Conservation (phyloP, 208 protist genomes). For the Leishmania braziliensis region DNA sequence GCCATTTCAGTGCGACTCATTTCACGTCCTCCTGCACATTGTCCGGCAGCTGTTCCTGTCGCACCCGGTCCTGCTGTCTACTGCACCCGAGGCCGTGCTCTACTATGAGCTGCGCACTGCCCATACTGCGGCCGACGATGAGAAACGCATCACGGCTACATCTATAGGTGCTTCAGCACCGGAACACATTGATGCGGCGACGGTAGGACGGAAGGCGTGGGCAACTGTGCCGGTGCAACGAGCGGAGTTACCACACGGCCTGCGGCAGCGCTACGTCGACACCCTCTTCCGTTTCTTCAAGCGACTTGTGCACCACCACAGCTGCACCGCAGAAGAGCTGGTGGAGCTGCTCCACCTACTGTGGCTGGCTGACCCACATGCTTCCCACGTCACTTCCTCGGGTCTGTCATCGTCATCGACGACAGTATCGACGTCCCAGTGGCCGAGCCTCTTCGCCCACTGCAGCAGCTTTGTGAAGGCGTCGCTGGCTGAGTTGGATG, state of each 20-base stretch:
- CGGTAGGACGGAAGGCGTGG: slow-evolving; percentile 1
- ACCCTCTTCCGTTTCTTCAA: slow-evolving; percentile 20
- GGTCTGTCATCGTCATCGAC: background rate
- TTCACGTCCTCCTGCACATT: slow-evolving; percentile 7
- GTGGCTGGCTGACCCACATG: slow-evolving; percentile 26
- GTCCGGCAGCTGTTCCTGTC: slow-evolving; percentile 16
- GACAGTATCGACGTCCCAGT: slow-evolving; percentile 2
- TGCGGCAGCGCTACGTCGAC: slow-evolving; percentile 30
- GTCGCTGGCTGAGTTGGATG: background rate
- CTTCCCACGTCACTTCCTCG: slow-evolving; percentile 6
- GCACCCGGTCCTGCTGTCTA: slow-evolving; percentile 11
- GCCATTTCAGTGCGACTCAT: slow-evolving; percentile 5
- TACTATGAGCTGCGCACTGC: slow-evolving; percentile 9
- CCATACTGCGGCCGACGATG: background rate
- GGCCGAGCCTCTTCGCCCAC: slow-evolving; percentile 7
- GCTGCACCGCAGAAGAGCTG: slow-evolving; percentile 11
- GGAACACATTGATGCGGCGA: background rate
- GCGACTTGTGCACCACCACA: slow-evolving; percentile 8
- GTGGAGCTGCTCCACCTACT: slow-evolving; percentile 30
- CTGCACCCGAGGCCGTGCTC: slow-evolving; percentile 4
- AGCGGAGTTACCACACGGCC: slow-evolving; percentile 2
- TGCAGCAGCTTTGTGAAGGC: slow-evolving; percentile 3
- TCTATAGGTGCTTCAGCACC: background rate
- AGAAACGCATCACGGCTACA: background rate
- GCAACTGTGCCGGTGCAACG: slow-evolving; percentile 17